Base-by-base conservation (phyloP, 2,329 filamentous ascomycete genomes). In the Fusarium fracticaudum region DNA sequence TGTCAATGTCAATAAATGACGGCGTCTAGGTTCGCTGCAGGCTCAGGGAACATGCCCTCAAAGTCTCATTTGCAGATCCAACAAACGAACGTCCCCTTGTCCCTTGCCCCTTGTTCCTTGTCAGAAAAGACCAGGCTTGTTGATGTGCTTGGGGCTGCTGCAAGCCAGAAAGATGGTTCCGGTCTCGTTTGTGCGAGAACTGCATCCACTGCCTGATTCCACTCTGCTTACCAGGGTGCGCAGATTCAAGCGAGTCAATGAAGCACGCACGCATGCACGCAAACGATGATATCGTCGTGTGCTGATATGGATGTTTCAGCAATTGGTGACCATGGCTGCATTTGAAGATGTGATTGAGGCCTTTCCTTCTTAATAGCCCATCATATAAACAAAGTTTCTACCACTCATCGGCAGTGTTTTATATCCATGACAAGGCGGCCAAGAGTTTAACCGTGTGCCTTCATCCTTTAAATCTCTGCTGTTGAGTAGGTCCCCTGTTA, bases 181-280 rank as follows among this genome's bases (percentile, higher is more conserved):
- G 64, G 67, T 53, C 48, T 64, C 53, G 67, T 74, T 55, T 61
- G 59, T 35, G 35, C 12, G 31, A 43, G 70, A 72, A 75, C 75
- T 67, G 72, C 75, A 76, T 72, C 72, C 75, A 76, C 74, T 55
- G 67, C 75, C 74, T 53, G 67, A 74, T 75, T 70, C 72, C 75
- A 77, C 75, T 57, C 31, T 62, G 13, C 38, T 59, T 26, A 24
- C 43, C 40, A 43, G 67, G 64, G 54, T 59, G 55, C 13, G 44
- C 48, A 51, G 43, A 50, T 43, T 67, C 43, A 11, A 41, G 29
- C 38, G 20, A 50, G 55, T 53, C 38, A 47, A 45, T 37, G 55
- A 67, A 59, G 50, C 47, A 48, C 60, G 33, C 33, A 35, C 33
- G 35, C 15, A 37, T 37, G 71, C 26, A 48, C 45, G 45, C 71